Conservation (phyloP, 768 basidiomycete species). For the Mycena alexandri region DNA sequence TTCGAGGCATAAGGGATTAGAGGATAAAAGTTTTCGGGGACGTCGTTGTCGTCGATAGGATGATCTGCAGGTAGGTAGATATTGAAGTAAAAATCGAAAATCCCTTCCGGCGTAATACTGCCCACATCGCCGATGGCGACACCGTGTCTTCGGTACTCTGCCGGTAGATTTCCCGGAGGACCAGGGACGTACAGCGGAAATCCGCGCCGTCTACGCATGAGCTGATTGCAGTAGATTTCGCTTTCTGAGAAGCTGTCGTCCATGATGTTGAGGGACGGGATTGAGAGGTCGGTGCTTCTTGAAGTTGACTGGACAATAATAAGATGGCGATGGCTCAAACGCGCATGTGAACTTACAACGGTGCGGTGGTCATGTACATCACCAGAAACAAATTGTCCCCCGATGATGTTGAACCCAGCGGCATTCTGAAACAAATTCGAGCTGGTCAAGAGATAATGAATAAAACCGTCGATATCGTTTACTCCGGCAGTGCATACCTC, state of each 20-base stretch:
- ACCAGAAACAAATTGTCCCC: no score
- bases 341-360: no score
- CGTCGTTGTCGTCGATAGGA: slow-evolving; percentile 40
- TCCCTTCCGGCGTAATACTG: slow-evolving; percentile 45
- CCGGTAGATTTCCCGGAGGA: slow-evolving; percentile 35
- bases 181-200: slow-evolving; percentile 50
- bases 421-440: no score
- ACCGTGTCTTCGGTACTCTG: slow-evolving; percentile 39
- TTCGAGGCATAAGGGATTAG: background rate
- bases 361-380: no score
- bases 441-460: no score
- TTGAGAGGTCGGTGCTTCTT: no score
- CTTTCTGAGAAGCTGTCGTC: slow-evolving; percentile 4
- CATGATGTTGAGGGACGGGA: no score
- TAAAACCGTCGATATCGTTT: no score
- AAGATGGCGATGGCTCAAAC: no score
- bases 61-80: slow-evolving; percentile 42
- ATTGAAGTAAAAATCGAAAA: slow-evolving; percentile 51
- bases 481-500: no score
- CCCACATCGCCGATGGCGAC: slow-evolving; percentile 51
- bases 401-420: no score
- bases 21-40: slow-evolving; percentile 44
- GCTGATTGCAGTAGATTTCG: slow-evolving; percentile 15
- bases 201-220: slow-evolving; percentile 38
- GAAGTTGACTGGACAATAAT: no score